Percentiles rank a stretch among this genome's conserved stretches.
Evolutionary conservation across 768 basidiomycete species (phyloP).

Genomic region (Mycena leptocephala): DNA sequence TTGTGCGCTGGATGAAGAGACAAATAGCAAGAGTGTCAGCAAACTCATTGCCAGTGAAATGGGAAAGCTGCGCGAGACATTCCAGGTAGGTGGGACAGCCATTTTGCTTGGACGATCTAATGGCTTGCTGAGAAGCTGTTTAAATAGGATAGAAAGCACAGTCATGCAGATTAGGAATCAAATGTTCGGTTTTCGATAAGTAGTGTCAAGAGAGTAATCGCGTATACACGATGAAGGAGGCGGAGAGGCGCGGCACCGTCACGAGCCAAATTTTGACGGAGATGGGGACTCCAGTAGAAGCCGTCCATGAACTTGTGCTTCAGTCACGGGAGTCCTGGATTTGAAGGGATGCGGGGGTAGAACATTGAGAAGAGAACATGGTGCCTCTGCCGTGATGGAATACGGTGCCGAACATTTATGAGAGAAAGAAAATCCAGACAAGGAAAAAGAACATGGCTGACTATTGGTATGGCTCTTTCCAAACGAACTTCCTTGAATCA

Average conservation of each 20-base stretch:
- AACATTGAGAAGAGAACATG: background rate
- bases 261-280: background rate
- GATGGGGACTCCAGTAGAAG: background rate
- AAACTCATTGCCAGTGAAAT: background rate
- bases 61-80: background rate
- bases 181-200: background rate
- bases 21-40: background rate
- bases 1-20: constrained; percentile 10
- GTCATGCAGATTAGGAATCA: background rate
- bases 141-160: background rate
- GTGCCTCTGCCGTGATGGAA: background rate
- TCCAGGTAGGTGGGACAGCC: background rate
- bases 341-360: background rate
- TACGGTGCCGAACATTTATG: background rate
- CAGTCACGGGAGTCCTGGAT: constrained; percentile 5
- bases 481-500: background rate
- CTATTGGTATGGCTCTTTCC: background rate
- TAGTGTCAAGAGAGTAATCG: background rate
- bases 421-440: background rate
- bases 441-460: background rate
- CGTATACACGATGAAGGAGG: background rate
- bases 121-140: background rate
- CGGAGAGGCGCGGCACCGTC: background rate
- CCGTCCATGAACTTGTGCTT: background rate
- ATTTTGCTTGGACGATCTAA: background rate